Evolutionary conservation across 805 yeast species (phyloP).

Genomic region (Candida germanica): DNA sequence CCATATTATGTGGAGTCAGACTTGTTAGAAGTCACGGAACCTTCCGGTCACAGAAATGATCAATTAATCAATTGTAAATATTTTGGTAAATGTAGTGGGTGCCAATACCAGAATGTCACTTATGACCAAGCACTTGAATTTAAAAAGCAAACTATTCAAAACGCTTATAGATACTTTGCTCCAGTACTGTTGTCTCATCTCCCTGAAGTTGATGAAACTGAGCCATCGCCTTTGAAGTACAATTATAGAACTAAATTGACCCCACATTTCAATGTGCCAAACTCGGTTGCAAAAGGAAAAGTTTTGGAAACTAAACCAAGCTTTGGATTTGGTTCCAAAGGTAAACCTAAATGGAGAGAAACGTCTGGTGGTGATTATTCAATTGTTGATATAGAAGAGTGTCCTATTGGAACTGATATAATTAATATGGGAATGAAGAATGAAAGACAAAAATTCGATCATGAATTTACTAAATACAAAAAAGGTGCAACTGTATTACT

Average conservation of each 20-base stretch:
- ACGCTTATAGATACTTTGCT: slow-evolving; percentile 80
- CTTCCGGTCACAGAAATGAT: slow-evolving; percentile 46
- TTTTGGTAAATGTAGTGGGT: slow-evolving; percentile 92
- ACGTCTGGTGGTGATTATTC: slow-evolving; percentile 56
- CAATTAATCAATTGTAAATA: slow-evolving; percentile 69
- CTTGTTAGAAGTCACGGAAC: slow-evolving; percentile 47
- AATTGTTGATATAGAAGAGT: slow-evolving; percentile 89
- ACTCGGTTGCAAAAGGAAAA: slow-evolving; percentile 24
- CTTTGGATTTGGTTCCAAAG: slow-evolving; percentile 87
- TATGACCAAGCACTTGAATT: slow-evolving; percentile 71
- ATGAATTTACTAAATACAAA: slow-evolving; percentile 47
- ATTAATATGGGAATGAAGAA: slow-evolving; percentile 69
- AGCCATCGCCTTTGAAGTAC: slow-evolving; percentile 73
- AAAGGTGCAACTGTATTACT: slow-evolving; percentile 85
- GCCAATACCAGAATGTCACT: slow-evolving; percentile 81
- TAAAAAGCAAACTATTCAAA: slow-evolving; percentile 70
- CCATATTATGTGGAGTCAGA: slow-evolving; percentile 75
- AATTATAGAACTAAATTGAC: slow-evolving; percentile 89
- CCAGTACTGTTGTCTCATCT: slow-evolving; percentile 48
- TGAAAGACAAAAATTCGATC: slow-evolving; percentile 59
- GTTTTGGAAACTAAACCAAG: slow-evolving; percentile 49
- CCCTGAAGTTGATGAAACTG: slow-evolving; percentile 63
- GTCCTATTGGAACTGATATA: slow-evolving; percentile 81
- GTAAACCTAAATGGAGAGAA: slow-evolving; percentile 67
- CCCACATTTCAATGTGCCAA: slow-evolving; percentile 88